Percentiles rank a stretch among this genome's conserved stretches.
Conservation (phyloP, 2,329 filamentous ascomycete species). For the Penicillium sp. region DNA sequence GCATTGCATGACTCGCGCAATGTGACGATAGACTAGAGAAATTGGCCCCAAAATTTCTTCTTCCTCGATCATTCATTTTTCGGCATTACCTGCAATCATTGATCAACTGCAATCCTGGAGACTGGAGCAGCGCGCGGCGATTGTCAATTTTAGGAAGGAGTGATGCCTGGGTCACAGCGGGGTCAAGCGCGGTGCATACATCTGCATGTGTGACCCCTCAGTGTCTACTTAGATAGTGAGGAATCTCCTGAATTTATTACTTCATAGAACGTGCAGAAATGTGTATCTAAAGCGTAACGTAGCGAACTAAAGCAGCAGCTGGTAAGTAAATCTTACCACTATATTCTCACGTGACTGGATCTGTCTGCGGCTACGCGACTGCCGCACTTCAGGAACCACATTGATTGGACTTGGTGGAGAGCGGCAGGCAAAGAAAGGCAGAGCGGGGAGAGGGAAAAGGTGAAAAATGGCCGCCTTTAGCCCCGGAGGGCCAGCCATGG, state of each 20-base stretch:
- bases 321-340: background rate
- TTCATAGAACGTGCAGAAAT: no score
- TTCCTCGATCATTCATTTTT: background rate
- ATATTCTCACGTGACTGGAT: constrained; percentile 16
- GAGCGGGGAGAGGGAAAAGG: background rate
- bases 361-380: constrained; percentile 26
- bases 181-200: background rate
- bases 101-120: background rate
- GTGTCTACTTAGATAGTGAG: background rate
- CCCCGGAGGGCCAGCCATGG: constrained; percentile 12
- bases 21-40: constrained; percentile 1
- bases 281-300: no score
- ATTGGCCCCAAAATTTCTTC: background rate
- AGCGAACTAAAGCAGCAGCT: no score
- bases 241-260: background rate
- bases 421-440: constrained; percentile 5
- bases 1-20: constrained; percentile 11
- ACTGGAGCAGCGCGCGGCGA: background rate
- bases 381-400: constrained; percentile 9
- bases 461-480: constrained; percentile 1
- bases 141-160: background rate
- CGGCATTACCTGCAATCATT: background rate
- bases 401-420: constrained; percentile 16
- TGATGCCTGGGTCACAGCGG: background rate
- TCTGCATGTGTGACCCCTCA: background rate